A percentile compares a stretch with the other conserved stretches of the same genome.
phyloP scores from a whole-genome alignment of 2,329 filamentous ascomycete genomes.

The Lasiodiplodia gonubiensis region DNA sequence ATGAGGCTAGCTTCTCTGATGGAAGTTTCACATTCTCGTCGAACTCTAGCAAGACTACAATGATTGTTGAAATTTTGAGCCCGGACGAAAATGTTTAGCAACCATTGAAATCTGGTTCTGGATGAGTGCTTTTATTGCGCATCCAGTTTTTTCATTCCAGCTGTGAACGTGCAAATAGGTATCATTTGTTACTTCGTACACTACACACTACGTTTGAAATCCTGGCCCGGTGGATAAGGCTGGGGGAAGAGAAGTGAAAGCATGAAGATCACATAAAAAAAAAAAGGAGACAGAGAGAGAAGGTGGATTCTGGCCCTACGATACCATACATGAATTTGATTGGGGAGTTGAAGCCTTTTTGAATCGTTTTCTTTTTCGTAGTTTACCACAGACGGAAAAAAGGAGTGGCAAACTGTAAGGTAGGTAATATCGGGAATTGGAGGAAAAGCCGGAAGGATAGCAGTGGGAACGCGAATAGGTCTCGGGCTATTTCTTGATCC shows the following conservation, averaged over 20 bases:
- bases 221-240: too few species aligned
- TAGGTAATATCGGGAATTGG: background rate
- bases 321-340: background rate
- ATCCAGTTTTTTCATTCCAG: background rate
- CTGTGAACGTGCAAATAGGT: background rate
- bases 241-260: too few species aligned
- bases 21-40: background rate
- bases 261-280: background rate
- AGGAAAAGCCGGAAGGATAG: background rate
- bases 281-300: background rate
- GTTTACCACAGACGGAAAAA: background rate
- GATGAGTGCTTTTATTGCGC: background rate
- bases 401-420: background rate
- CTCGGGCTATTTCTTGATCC: slow-evolving; percentile 23
- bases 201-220: background rate
- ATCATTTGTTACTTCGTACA: background rate
- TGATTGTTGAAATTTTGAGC: background rate
- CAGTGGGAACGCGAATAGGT: background rate
- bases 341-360: too few species aligned
- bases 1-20: background rate
- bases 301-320: background rate
- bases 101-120: background rate
- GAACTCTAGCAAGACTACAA: background rate
- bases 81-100: background rate
- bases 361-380: background rate